A percentile compares a stretch with the other conserved stretches of the same genome.
Evolutionary conservation across 768 basidiomycete genomes (phyloP).

Genomic region (Tricholoma matsutake): DNA sequence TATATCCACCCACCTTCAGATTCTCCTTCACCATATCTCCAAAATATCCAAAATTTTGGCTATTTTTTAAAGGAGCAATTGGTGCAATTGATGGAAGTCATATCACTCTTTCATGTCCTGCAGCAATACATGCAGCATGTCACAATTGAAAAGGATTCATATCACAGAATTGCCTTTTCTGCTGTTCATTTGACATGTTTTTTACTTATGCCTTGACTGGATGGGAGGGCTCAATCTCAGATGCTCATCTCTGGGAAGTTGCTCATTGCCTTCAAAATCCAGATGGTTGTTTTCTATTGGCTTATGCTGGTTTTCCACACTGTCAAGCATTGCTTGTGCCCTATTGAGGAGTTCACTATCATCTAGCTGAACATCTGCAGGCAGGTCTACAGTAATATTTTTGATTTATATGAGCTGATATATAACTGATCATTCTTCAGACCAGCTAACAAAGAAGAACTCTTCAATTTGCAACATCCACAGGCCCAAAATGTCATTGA

Average conservation of each 20-base stretch:
- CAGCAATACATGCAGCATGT: too few relatives aligned
- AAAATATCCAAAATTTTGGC: background rate
- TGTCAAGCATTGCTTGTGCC: slow-evolving; percentile 32
- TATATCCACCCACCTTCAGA: background rate
- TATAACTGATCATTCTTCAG: slow-evolving; percentile 7
- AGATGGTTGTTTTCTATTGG: slow-evolving; percentile 30
- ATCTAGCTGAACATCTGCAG: slow-evolving; percentile 18
- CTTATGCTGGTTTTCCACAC: slow-evolving; percentile 1
- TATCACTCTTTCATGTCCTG: too few relatives aligned
- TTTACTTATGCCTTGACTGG: too few relatives aligned
- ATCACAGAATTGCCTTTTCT: too few relatives aligned
- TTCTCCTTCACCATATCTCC: background rate
- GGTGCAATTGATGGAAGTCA: too few relatives aligned
- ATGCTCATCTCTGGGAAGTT: slow-evolving; percentile 6
- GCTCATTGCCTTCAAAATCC: slow-evolving; percentile 23
- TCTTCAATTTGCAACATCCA: slow-evolving; percentile 29
- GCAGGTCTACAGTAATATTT: too few relatives aligned
- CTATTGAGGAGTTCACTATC: slow-evolving; percentile 33
- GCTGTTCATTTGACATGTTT: too few relatives aligned
- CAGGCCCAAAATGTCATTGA: too few relatives aligned
- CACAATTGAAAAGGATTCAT: too few relatives aligned
- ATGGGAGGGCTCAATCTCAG: too few relatives aligned
- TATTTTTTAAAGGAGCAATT: too few relatives aligned
- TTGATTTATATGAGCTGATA: background rate
- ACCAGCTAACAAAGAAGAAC: slow-evolving; percentile 28